Percentiles rank a stretch among this genome's conserved stretches.
phyloP scores from a whole-genome alignment of 345 rosid genomes.

The Arabidopsis thaliana region DNA sequence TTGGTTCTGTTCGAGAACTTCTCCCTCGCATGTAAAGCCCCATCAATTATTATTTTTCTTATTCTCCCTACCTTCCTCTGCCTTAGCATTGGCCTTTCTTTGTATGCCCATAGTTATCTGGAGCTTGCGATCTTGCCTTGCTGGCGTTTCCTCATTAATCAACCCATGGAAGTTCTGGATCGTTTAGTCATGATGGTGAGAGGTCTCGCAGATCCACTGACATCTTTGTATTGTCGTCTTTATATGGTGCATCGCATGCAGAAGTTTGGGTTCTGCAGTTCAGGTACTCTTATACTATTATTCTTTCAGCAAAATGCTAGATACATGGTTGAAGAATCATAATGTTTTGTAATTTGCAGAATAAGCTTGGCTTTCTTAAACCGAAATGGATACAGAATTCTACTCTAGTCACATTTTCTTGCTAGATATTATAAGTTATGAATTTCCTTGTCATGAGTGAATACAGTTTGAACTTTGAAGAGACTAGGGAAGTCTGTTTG shows the following conservation, averaged over 20 bases:
- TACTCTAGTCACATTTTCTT: constrained; percentile 23
- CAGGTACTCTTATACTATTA: constrained; percentile 51
- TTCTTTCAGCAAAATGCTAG: constrained; percentile 5
- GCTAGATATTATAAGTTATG: constrained; percentile 4
- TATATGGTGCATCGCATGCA: constrained; percentile 74
- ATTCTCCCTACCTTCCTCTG: constrained; percentile 13
- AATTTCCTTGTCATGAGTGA: not conserved
- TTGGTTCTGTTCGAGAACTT: constrained; percentile 82
- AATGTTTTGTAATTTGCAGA: constrained; percentile 12
- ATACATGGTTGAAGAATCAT: constrained; percentile 8
- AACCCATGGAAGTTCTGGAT: constrained; percentile 59
- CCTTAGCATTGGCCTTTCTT: constrained; percentile 23
- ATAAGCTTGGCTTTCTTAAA: constrained; percentile 20
- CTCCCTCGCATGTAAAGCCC: constrained; percentile 86
- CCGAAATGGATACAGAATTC: not conserved
- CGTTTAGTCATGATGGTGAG: constrained; percentile 83
- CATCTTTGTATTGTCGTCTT: constrained; percentile 79
- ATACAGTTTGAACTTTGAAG: constrained; percentile 25
- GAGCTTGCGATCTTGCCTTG: constrained; percentile 91
- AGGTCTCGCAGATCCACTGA: constrained; percentile 87
- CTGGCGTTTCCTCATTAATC: constrained; percentile 73
- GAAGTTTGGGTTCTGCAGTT: constrained; percentile 58
- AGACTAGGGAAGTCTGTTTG: constrained; percentile 2
- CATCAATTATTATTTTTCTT: constrained; percentile 22
- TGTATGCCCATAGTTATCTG: constrained; percentile 63